A percentile compares a stretch with the other conserved stretches of the same genome.
Conservation (phyloP, 164 flowering plant species). For the Stephania cephalantha region DNA sequence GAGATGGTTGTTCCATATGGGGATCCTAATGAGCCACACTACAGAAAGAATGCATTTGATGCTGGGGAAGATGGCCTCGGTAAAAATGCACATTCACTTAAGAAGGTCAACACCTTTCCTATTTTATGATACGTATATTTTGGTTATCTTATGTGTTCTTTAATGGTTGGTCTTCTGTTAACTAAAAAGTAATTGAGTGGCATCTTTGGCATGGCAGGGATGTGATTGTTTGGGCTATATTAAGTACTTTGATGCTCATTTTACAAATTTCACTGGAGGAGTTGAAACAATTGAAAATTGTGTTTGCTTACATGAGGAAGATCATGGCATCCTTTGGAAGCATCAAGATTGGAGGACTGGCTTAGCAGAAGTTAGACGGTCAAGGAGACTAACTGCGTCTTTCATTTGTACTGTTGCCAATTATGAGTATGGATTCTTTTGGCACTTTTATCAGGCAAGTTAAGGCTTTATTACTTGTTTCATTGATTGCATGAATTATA, state of each 20-base stretch:
- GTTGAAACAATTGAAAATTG: constrained; percentile 92
- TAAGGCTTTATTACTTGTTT: not conserved
- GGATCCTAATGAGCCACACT: constrained; percentile 92
- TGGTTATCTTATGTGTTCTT: not conserved
- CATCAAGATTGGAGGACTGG: constrained; percentile 96
- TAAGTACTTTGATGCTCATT: constrained; percentile 89
- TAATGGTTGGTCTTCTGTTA: not conserved
- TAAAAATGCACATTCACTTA: constrained; percentile 89
- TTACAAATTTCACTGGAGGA: constrained; percentile 86
- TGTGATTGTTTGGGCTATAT: constrained; percentile 89
- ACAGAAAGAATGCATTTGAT: constrained; percentile 94
- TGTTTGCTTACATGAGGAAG: constrained; percentile 95
- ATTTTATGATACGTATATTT: not conserved
- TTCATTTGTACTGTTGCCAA: constrained; percentile 87
- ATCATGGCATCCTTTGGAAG: constrained; percentile 86
- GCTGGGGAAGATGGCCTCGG: constrained; percentile 98
- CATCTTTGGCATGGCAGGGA: constrained; percentile 43
- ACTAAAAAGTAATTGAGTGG: constrained; percentile 5
- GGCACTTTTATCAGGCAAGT: constrained; percentile 91
- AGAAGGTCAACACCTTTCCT: constrained; percentile 41
- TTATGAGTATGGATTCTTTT: constrained; percentile 86
- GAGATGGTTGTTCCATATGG: constrained; percentile 98
- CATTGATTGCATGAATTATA: not conserved
- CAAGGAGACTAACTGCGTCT: constrained; percentile 69
- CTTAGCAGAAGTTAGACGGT: constrained; percentile 78